Conservation (phyloP, 768 basidiomycete species). For the Boletales sp. region DNA sequence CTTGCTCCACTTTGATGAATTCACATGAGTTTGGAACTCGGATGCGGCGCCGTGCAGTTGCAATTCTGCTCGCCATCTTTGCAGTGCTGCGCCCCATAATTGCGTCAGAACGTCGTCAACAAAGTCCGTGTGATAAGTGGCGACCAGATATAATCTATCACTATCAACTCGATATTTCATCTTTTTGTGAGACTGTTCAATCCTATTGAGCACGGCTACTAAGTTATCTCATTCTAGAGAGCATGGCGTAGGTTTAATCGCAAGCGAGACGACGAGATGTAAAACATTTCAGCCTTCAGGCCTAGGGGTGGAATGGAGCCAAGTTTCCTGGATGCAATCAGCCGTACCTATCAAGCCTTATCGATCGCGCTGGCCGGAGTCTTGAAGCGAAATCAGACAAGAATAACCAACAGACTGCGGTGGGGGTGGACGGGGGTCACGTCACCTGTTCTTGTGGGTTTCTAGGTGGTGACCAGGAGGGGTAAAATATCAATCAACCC, state of each 20-base stretch:
- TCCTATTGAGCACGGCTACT: no score
- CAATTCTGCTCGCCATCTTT: not conserved
- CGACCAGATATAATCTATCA: no score
- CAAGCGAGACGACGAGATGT: not conserved
- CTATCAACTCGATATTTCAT: no score
- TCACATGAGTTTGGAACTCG: not conserved
- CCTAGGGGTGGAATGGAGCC: not conserved
- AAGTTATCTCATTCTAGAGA: no score
- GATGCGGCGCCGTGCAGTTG: constrained; percentile 5
- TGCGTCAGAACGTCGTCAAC: not conserved
- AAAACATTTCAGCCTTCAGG: not conserved
- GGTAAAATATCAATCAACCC: constrained; percentile 18
- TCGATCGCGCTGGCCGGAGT: constrained; percentile 13
- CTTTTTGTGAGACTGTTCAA: no score
- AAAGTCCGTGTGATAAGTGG: not conserved
- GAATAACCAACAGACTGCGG: constrained; percentile 10
- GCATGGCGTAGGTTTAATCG: not conserved
- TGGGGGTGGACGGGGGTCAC: not conserved
- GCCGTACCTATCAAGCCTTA: constrained; percentile 19
- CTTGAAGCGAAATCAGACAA: constrained; percentile 8
- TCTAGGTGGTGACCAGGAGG: constrained; percentile 4
- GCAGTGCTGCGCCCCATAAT: not conserved
- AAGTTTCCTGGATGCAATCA: not conserved
- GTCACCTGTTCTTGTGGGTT: constrained; percentile 9
- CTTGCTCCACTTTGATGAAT: constrained; percentile 11